Conservation (phyloP, 2,329 filamentous ascomycete species). For the Grosmannia huntii region DNA sequence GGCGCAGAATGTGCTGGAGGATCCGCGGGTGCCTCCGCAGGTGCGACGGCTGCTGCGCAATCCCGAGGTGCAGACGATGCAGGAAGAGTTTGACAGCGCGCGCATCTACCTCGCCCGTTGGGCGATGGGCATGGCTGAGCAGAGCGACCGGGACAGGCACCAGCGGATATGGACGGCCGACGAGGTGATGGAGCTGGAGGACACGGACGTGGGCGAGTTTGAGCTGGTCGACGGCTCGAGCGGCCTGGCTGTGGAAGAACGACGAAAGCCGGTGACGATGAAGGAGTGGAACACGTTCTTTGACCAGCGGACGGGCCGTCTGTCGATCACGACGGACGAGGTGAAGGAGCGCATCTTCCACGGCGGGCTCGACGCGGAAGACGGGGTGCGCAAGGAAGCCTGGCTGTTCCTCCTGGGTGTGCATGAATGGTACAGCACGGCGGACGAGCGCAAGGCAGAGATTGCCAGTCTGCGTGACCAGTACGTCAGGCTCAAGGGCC, state of each 20-base stretch:
- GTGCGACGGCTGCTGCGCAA: conserved; percentile 74
- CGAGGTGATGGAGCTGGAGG: conserved; percentile 86
- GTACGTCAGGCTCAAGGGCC: conserved; percentile 84
- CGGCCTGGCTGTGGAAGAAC: conserved; percentile 61
- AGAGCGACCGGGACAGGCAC: conserved; percentile 77
- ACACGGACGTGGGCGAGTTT: conserved; percentile 91
- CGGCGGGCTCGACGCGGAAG: conserved; percentile 75
- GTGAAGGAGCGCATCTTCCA: conserved; percentile 97
- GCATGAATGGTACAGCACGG: conserved; percentile 83
- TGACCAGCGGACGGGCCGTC: conserved; percentile 56
- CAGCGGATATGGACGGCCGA: conserved; percentile 86
- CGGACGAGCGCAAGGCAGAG: conserved; percentile 70
- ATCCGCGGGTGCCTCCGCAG: conserved; percentile 81
- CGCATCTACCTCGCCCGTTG: conserved; percentile 87
- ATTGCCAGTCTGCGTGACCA: conserved; percentile 80
- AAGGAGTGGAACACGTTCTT: conserved; percentile 91
- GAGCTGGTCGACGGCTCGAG: conserved; percentile 72
- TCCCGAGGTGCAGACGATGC: conserved; percentile 85
- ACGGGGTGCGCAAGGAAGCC: conserved; percentile 88
- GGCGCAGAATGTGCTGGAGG: conserved; percentile 83
- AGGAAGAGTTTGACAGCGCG: conserved; percentile 95
- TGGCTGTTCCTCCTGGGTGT: conserved; percentile 92
- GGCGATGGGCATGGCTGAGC: conserved; percentile 98
- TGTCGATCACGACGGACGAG: conserved; percentile 75
- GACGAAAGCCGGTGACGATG: conserved; percentile 62